Base-by-base conservation (phyloP, 441 rosid species). In the Brassica balearica region DNA sequence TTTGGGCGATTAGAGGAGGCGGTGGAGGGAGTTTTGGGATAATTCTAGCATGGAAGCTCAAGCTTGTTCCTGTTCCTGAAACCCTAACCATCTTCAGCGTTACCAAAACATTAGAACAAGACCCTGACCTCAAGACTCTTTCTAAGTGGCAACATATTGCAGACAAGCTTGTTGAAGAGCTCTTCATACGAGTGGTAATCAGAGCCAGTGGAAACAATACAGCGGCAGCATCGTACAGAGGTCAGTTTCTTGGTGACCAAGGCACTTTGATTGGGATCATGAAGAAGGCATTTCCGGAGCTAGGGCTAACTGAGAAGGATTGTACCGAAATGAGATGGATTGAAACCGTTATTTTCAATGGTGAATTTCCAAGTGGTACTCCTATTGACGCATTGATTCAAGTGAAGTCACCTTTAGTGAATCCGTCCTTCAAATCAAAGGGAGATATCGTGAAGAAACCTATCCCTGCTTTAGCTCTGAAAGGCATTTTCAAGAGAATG, bases 1-100 rank as follows among this genome's bases (percentile, higher is more conserved):
- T 92, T 68, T 90, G 94, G 96, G 95, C 94, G 1, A 82, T 92
- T 14, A 68, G 91, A 56, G 94, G 96, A 6, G 94, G 94, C 0
- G 89, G 92, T 9, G 92, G 89, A 8, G 93, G 80, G 0, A 92
- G 93, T 70, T 92, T 90, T 48, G 93, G 88, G 1, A 83, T 91
- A 15, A 86, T 89, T 19, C 74, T 89, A 17, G 46, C 6, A 1
- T 92, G 94, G 96, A 91, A 88, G 76, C 46, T 91, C 8, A 83
- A 81, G 14, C 71, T 92, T 25, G 93, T 91, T 34, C 86, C 84
- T 1, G 87, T 92, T 4, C 92, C 91, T 1, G 34, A 76, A 10
- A 77, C 67, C 32, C 1, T 77, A 0, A 77, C 80, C 3, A 11
- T 71, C 23, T 77, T 77, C 51, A 77, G 85, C 0, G 82, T 89